phyloP scores from a whole-genome alignment of 495 filamentous ascomycete genomes.

The Sabuloglossum arenarium region DNA sequence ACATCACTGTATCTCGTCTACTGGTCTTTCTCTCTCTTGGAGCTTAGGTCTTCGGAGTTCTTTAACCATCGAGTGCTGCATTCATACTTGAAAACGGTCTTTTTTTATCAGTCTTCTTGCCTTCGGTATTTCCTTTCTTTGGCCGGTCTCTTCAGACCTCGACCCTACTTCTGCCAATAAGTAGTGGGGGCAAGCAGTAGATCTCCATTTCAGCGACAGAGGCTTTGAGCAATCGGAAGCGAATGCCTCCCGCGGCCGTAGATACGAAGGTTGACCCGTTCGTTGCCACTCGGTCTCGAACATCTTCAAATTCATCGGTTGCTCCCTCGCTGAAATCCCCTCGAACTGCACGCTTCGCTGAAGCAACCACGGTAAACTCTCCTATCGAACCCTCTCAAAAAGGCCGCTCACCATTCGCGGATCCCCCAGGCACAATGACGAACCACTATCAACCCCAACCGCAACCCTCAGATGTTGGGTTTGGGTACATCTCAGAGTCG shows the following conservation, averaged over 20 bases:
- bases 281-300: neutral
- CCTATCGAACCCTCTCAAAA: constrained; percentile 39
- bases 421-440: constrained; percentile 27
- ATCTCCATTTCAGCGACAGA: no score
- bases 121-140: neutral
- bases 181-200: no score
- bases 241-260: neutral
- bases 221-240: no score
- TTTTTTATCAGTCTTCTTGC: neutral
- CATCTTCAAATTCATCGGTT: constrained; percentile 3
- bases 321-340: constrained; percentile 41
- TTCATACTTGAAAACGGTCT: neutral
- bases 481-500: constrained; percentile 61
- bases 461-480: constrained; percentile 68
- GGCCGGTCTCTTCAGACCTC: neutral
- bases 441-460: constrained; percentile 35
- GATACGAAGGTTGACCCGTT: constrained; percentile 1
- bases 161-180: no score
- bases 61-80: neutral
- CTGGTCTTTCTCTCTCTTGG: neutral
- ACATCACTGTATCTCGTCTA: neutral
- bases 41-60: neutral
- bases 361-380: constrained; percentile 74
- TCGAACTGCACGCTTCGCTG: constrained; percentile 71
- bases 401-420: constrained; percentile 44